Evolutionary conservation across 2,329 filamentous ascomycete species (phyloP), one percentile per base, ranked within the genome.

Genomic region (Balansia obtecta): DNA sequence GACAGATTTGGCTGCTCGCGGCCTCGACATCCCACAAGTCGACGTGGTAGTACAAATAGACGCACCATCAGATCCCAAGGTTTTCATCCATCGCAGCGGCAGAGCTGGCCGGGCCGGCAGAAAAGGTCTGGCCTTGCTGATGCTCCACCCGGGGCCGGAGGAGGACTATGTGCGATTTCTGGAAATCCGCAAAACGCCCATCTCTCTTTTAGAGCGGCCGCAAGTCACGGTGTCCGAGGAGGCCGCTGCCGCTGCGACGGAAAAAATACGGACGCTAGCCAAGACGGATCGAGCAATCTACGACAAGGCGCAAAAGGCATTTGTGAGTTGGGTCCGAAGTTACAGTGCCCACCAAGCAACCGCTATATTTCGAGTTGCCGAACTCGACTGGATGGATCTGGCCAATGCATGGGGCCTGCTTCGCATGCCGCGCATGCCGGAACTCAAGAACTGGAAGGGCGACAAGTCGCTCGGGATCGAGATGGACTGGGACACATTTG

Each of bases 1-100:
- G 7, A 97, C 93, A 16, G 91, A 97, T 63, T 82, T 97, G 27
- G 88, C 91, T 2, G 88, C 91, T 2, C 81, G 91, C 53, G 91
- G 91, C 13, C 77, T 97, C 4, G 91, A 97, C 63, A 93, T 96
- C 50, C 89, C 90, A 0, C 82, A 89, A 51, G 89, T 96, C 39
- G 91, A 96, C 62, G 75, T 96, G 1, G 90, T 96, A 4, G 78
- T 95, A 1, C 91, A 96, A 63, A 74, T 96, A 42, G 90, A 96
- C 63, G 86, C 60, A 68, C 88, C 61, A 1, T 88, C 85, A 40
- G 90, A 96, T 59, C 88, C 90, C 0, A 97, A 97, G 65, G 89
- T 86, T 11, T 97, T 97, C 61, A 88, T 98, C 53, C 93, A 98
- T 66, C 84, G 93, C 5, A 86, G 93, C 30, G 93, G 93, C 1